Conservation (phyloP, 2,329 filamentous ascomycete genomes). For the Neopestalotiopsis sp. region DNA sequence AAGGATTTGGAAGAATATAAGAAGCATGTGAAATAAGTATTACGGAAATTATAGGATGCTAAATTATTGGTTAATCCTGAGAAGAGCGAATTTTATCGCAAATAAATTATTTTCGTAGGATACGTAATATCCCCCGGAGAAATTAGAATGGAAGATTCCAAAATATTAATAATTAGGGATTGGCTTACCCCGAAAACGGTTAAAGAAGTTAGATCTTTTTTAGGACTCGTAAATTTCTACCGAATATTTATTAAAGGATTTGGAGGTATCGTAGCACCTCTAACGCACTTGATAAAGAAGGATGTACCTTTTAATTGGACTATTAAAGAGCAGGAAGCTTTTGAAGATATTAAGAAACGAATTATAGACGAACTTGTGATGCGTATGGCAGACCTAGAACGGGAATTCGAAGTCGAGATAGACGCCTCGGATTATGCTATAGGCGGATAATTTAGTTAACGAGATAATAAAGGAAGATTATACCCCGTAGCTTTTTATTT, state of each 20-base stretch:
- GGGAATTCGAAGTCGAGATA: too few species aligned
- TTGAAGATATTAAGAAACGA: too few species aligned
- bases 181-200: constrained; percentile 23
- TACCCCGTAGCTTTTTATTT: constrained; percentile 19
- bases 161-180: constrained; percentile 29
- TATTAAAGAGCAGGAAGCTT: not conserved
- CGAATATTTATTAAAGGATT: constrained; percentile 14
- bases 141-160: constrained; percentile 32
- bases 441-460: too few species aligned
- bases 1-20: constrained; percentile 23
- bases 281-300: constrained; percentile 9
- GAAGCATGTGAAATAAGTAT: constrained; percentile 29
- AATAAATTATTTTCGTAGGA: constrained; percentile 35
- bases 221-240: constrained; percentile 18
- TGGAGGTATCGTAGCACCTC: not conserved
- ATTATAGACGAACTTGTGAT: too few species aligned
- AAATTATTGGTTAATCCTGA: constrained; percentile 25
- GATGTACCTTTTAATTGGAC: not conserved
- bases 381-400: too few species aligned
- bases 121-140: constrained; percentile 32
- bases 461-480: too few species aligned
- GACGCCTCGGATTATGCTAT: too few species aligned
- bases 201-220: constrained; percentile 16
- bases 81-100: too few species aligned
- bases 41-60: constrained; percentile 7